These are phyloP conservation scores for Phylloporus rhodoxanthus DNA, from an alignment of 768 basidiomycete species.

Conservation along the genomic window DNA sequence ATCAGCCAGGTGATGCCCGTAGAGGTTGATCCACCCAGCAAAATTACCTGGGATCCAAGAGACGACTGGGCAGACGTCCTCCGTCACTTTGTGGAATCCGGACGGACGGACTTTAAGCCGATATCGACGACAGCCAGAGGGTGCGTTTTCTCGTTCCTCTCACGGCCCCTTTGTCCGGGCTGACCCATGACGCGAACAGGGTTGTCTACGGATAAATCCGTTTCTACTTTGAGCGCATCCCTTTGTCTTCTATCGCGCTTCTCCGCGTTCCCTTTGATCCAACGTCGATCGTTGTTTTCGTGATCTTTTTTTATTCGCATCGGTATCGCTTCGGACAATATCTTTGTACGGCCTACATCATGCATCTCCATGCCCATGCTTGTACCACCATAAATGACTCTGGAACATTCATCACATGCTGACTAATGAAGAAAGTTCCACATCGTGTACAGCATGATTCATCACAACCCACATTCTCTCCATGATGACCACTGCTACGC, in stretches of 20 bases:
- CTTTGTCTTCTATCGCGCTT: conserved; percentile 8
- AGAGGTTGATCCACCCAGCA: conserved; percentile 73
- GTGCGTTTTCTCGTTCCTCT: conserved; percentile 39
- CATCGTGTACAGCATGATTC: too few relatives aligned
- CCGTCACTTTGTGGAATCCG: conserved; percentile 63
- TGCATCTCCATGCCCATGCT: conserved; percentile 20
- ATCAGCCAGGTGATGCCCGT: conserved; percentile 83
- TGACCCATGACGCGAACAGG: conserved; percentile 21
- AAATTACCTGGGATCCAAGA: conserved; percentile 69
- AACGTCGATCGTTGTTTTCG: conserved; percentile 30
- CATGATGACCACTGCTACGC: conserved; percentile 20
- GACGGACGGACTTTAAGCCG: conserved; percentile 75
- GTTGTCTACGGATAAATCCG: conserved; percentile 39
- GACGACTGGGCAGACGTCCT: conserved; percentile 71
- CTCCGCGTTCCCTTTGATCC: conserved; percentile 1
- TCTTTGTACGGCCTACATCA: conserved; percentile 21
- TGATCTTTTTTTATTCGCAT: conserved; percentile 18
- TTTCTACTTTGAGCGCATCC: conserved; percentile 2
- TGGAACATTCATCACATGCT: conserved; percentile 1
- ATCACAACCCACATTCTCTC: neutral
- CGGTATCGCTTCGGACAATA: conserved; percentile 19
- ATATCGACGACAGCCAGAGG: conserved; percentile 72
- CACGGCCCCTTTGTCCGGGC: neutral
- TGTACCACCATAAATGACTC: conserved; percentile 25
- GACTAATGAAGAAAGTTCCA: conserved; percentile 13